phyloP scores from a whole-genome alignment of 495 filamentous ascomycete genomes.

The Aspergillus ostianus region DNA sequence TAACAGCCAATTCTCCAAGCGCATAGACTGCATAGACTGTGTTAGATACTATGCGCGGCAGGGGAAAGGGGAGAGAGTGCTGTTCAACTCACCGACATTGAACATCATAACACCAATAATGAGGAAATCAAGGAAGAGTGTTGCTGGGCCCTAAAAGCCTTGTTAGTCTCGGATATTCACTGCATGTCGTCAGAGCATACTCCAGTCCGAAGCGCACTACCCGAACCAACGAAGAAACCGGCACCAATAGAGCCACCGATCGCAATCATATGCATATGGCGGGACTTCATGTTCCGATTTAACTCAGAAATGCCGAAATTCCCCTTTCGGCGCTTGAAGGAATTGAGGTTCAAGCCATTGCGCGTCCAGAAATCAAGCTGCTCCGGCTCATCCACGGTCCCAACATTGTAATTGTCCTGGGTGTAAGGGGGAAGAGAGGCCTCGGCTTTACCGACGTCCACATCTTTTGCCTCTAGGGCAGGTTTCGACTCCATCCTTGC shows the following conservation, averaged over 20 bases:
- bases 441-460: slow-evolving; percentile 4
- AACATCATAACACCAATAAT: slow-evolving; percentile 54
- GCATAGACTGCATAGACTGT: slow-evolving; percentile 57
- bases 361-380: slow-evolving; percentile 43
- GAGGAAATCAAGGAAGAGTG: slow-evolving; percentile 39
- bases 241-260: slow-evolving; percentile 60
- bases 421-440: slow-evolving; percentile 8
- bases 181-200: not conserved
- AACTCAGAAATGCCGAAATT: slow-evolving; percentile 18
- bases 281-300: slow-evolving; percentile 44
- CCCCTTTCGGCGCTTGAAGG: slow-evolving; percentile 36
- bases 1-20: slow-evolving; percentile 66
- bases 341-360: slow-evolving; percentile 48
- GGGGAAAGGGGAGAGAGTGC: not conserved
- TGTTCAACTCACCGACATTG: slow-evolving; percentile 17
- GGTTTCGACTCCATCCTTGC: slow-evolving; percentile 2
- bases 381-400: slow-evolving; percentile 18
- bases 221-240: slow-evolving; percentile 53
- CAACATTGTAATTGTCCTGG: slow-evolving; percentile 5
- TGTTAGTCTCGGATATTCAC: not conserved
- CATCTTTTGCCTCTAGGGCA: not conserved
- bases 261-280: slow-evolving; percentile 77
- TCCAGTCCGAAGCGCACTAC: slow-evolving; percentile 33
- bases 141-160: slow-evolving; percentile 28
- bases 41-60: not conserved